A percentile compares a stretch with the other conserved stretches of the same genome.
phyloP scores from a whole-genome alignment of 495 filamentous ascomycete genomes.

The Aspergillus nidulans region DNA sequence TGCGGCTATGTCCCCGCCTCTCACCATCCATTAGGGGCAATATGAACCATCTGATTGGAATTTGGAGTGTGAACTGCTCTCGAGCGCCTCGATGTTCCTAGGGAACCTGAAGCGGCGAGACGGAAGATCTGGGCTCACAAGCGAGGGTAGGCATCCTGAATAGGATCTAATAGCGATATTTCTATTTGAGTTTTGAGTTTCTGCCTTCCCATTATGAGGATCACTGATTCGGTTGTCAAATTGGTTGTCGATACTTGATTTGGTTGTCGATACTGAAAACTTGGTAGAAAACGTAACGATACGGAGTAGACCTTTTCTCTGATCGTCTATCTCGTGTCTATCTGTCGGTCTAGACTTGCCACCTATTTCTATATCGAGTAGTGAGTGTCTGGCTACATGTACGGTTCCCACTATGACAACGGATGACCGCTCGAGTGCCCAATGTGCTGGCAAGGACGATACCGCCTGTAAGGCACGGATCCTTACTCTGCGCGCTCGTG shows the following conservation, averaged over 20 bases:
- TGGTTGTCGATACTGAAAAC: not conserved
- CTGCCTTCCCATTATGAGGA: no score
- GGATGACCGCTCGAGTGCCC: not conserved
- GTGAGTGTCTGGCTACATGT: not conserved
- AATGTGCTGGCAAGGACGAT: not conserved
- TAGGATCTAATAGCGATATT: no score
- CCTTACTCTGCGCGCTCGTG: not conserved
- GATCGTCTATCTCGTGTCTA: not conserved
- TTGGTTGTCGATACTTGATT: not conserved
- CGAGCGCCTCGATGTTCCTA: not conserved
- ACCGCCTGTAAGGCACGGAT: not conserved
- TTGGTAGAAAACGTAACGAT: not conserved
- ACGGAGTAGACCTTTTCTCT: not conserved
- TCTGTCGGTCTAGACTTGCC: not conserved
- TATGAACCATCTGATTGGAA: conserved; percentile 47
- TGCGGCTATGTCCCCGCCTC: conserved; percentile 48
- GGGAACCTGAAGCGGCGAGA: not conserved
- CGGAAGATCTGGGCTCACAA: no score
- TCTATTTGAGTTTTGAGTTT: no score
- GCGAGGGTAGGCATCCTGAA: no score
- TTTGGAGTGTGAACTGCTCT: conserved; percentile 10
- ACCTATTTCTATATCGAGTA: not conserved
- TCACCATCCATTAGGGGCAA: conserved; percentile 47
- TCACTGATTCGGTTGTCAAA: no score
- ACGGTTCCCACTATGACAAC: not conserved